Conservation (phyloP, 495 filamentous ascomycete genomes). For the Thermochaetoides thermophila region DNA sequence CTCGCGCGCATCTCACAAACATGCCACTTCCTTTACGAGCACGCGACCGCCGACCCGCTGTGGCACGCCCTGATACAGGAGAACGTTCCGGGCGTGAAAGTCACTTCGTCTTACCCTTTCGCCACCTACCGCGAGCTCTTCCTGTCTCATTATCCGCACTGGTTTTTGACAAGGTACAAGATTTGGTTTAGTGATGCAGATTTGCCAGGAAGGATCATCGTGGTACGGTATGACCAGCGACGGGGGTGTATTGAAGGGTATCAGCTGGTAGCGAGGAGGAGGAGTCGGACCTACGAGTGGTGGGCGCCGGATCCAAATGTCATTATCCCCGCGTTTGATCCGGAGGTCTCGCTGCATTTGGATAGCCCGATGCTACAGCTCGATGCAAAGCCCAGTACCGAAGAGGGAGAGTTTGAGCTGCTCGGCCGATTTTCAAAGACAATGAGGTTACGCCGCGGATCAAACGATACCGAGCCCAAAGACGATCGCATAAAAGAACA, state of each 20-base stretch:
- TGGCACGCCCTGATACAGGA: constrained; percentile 51
- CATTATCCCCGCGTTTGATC: constrained; percentile 59
- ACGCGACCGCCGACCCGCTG: constrained; percentile 39
- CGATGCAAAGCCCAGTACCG: not conserved
- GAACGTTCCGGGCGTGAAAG: constrained; percentile 39
- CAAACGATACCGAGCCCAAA: too few relatives aligned
- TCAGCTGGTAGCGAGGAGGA: constrained; percentile 51
- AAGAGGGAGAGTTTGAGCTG: too few relatives aligned
- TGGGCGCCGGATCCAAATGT: constrained; percentile 45
- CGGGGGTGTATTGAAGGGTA: constrained; percentile 68
- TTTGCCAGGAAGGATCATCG: constrained; percentile 52
- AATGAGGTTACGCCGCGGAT: too few relatives aligned
- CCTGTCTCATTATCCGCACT: constrained; percentile 57
- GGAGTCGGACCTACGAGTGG: constrained; percentile 31
- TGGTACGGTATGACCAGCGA: constrained; percentile 57
- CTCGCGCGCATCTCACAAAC: constrained; percentile 39
- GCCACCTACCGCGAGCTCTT: constrained; percentile 53
- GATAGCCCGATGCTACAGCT: constrained; percentile 57
- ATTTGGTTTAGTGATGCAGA: constrained; percentile 73
- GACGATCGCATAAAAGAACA: not conserved
- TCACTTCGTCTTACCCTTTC: constrained; percentile 42
- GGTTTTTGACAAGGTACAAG: constrained; percentile 68
- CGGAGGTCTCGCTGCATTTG: constrained; percentile 51
- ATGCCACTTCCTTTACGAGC: constrained; percentile 37
- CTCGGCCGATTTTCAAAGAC: too few relatives aligned